These are phyloP conservation scores for Mycena polygramma DNA, from an alignment of 768 basidiomycete species.

Conservation along the genomic window DNA sequence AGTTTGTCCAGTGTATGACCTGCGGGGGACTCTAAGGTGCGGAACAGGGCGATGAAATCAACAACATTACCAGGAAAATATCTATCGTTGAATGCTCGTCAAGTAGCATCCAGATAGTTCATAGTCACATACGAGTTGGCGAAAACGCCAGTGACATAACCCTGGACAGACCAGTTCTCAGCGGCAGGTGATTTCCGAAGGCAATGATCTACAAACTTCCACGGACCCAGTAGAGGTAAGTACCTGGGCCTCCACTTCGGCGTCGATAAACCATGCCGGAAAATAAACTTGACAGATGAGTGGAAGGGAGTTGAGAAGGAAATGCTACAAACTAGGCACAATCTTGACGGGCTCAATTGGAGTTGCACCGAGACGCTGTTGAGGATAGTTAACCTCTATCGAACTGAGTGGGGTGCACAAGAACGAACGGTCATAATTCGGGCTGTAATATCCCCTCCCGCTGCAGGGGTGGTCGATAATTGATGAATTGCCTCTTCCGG, in stretches of 20 bases:
- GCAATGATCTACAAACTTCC: conserved; percentile 15
- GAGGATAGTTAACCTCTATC: too few species aligned
- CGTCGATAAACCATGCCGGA: conserved; percentile 74
- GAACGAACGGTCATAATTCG: neutral
- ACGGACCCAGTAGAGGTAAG: conserved; percentile 44
- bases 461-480: neutral
- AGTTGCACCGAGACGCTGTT: neutral
- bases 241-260: conserved; percentile 60
- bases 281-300: conserved; percentile 66
- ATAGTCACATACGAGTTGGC: conserved; percentile 61
- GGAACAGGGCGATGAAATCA: neutral
- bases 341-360: conserved; percentile 16
- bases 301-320: conserved; percentile 52
- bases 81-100: conserved; percentile 44
- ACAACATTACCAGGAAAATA: conserved; percentile 58
- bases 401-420: too few species aligned
- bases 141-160: conserved; percentile 51
- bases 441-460: neutral
- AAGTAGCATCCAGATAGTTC: conserved; percentile 16
- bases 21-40: conserved; percentile 38
- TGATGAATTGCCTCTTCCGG: conserved; percentile 7
- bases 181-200: conserved; percentile 9
- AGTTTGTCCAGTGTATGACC: conserved; percentile 62
- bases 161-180: conserved; percentile 37
- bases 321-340: conserved; percentile 47